Evolutionary conservation across 202 grass and related monocot genomes (phyloP).

Genomic region (Alloteropsis angusta): DNA sequence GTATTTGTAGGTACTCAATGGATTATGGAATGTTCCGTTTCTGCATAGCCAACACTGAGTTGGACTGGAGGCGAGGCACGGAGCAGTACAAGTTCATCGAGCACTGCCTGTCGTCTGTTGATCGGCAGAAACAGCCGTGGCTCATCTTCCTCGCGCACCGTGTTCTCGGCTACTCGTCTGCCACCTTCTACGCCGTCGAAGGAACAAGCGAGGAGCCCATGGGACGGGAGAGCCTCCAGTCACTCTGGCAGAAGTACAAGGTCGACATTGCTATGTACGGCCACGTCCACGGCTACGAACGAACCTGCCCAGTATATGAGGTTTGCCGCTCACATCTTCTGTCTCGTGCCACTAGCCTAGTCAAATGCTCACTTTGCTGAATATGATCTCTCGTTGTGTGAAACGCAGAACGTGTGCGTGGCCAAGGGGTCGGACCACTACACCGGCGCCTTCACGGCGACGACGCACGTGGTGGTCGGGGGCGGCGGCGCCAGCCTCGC

Average conservation of each 20-base stretch:
- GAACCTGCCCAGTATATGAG: constrained; percentile 86
- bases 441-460: constrained; percentile 64
- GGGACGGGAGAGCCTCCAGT: constrained; percentile 77
- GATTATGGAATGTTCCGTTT: constrained; percentile 85
- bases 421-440: constrained; percentile 58
- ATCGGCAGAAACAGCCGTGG: constrained; percentile 90
- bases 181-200: constrained; percentile 60
- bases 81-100: constrained; percentile 84
- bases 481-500: constrained; percentile 71
- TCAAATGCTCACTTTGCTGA: not conserved
- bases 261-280: constrained; percentile 82
- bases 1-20: constrained; percentile 52
- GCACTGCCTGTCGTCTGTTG: constrained; percentile 68
- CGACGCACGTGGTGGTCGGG: constrained; percentile 80
- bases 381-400: not conserved
- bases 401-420: constrained; percentile 54
- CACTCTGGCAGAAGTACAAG: constrained; percentile 86
- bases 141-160: constrained; percentile 92
- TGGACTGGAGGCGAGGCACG: constrained; percentile 67
- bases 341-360: not conserved
- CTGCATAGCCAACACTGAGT: constrained; percentile 76
- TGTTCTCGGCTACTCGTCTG: constrained; percentile 79
- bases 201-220: constrained; percentile 79
- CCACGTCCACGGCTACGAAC: constrained; percentile 78
- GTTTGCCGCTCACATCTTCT: constrained; percentile 16